Evolutionary conservation across 306 rosid genomes (phyloP).

Genomic region (Vigna hirtella): DNA sequence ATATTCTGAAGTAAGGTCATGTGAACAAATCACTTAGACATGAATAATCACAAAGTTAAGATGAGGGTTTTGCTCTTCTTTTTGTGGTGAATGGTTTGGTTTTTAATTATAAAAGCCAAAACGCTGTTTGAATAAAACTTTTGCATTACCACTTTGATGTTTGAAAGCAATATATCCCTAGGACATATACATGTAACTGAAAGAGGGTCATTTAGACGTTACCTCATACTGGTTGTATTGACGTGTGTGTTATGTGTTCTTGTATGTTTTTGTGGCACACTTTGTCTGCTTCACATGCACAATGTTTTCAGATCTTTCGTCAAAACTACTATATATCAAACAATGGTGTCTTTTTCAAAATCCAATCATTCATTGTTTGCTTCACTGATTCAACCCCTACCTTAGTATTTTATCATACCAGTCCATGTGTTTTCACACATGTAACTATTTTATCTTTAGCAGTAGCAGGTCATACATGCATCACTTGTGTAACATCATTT

Average conservation of each 20-base stretch:
- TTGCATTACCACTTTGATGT: constrained; percentile 14
- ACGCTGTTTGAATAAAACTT: not conserved
- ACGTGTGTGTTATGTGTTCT: constrained; percentile 41
- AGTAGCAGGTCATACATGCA: not conserved
- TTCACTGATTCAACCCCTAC: not conserved
- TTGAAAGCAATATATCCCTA: constrained; percentile 20
- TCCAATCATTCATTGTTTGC: not conserved
- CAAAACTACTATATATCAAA: constrained; percentile 30
- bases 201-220: constrained; percentile 35
- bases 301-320: constrained; percentile 21
- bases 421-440: not conserved
- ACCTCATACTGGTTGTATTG: constrained; percentile 5
- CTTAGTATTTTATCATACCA: not conserved
- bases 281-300: constrained; percentile 45
- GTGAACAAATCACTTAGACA: not conserved
- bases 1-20: not conserved
- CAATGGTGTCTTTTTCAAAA: constrained; percentile 37
- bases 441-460: not conserved
- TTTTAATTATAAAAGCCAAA: too few relatives aligned
- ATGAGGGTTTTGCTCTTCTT: not conserved
- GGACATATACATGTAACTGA: constrained; percentile 15
- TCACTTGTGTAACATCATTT: not conserved
- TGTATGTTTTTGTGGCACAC: constrained; percentile 9
- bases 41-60: not conserved
- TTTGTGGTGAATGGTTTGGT: too few relatives aligned